phyloP scores from a whole-genome alignment of 225 moss, liverwort and hornwort genomes.

The Straminergon stramineum region DNA sequence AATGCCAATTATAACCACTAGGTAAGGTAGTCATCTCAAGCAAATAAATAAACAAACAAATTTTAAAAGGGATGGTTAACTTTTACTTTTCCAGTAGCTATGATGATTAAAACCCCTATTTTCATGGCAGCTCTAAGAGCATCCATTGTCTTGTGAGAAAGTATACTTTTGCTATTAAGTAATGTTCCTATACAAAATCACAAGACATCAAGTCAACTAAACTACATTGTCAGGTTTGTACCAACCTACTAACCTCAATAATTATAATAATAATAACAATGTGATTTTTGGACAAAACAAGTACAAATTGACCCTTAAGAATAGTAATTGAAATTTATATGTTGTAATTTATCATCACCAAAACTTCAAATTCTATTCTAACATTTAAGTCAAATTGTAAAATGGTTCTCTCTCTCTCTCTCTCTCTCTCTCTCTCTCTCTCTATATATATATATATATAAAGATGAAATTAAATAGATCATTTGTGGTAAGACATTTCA shows the following conservation, averaged over 20 bases:
- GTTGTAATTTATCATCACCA: background rate
- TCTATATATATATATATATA: fast-evolving
- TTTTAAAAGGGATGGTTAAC: background rate
- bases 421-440: too few relatives aligned
- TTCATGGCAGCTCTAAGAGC: slow-evolving; percentile 43
- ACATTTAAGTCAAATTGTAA: background rate
- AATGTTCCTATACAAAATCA: slow-evolving; percentile 32
- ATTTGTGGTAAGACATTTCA: background rate
- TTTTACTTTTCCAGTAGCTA: slow-evolving; percentile 83
- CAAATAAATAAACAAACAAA: background rate
- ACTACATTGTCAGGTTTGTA: background rate
- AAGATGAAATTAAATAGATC: background rate
- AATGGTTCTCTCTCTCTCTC: too few relatives aligned
- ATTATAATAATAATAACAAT: background rate
- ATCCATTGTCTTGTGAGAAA: slow-evolving; percentile 40
- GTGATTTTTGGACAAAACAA: background rate
- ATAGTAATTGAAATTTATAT: background rate
- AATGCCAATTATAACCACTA: fast-evolving
- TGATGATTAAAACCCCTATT: slow-evolving; percentile 54
- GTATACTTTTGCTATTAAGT: slow-evolving; percentile 42
- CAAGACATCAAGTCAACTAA: background rate
- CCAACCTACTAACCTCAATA: too few relatives aligned
- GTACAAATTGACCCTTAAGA: background rate
- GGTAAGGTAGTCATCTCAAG: fast-evolving
- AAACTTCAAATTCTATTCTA: background rate